phyloP scores from a whole-genome alignment of 768 basidiomycete genomes.

The Rhizopogon vesiculosus region DNA sequence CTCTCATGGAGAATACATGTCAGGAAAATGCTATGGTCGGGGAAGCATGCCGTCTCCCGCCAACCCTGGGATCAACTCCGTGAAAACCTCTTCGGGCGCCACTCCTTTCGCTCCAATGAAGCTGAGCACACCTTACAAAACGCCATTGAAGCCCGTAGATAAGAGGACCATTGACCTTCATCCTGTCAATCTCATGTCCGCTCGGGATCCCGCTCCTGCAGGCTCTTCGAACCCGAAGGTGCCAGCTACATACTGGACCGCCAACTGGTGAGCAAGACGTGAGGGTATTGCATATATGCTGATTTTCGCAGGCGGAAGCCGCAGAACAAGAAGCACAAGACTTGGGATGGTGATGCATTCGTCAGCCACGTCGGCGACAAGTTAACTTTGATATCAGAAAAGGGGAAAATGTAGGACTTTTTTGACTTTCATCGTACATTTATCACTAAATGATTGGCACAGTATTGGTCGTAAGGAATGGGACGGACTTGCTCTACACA shows the following conservation, averaged over 20 bases:
- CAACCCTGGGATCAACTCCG: slow-evolving; percentile 26
- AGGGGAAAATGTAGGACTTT: slow-evolving; percentile 60
- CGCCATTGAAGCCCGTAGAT: slow-evolving; percentile 10
- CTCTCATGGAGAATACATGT: slow-evolving; percentile 50
- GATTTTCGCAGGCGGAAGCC: slow-evolving; percentile 57
- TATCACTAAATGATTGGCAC: slow-evolving; percentile 6
- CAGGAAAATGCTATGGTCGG: slow-evolving; percentile 60
- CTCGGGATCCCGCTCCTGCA: slow-evolving; percentile 4
- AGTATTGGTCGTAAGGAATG: slow-evolving; percentile 62
- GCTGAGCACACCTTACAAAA: slow-evolving; percentile 15
- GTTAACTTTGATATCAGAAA: slow-evolving; percentile 61
- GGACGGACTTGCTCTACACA: slow-evolving; percentile 47
- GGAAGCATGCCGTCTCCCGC: slow-evolving; percentile 12
- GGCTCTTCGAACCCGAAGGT: slow-evolving; percentile 6
- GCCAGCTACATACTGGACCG: slow-evolving; percentile 52
- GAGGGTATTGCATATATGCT: slow-evolving; percentile 3
- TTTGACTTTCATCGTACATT: not conserved
- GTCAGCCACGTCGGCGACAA: slow-evolving; percentile 47
- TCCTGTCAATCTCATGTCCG: slow-evolving; percentile 32
- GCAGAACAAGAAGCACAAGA: slow-evolving; percentile 72
- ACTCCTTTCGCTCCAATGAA: slow-evolving; percentile 26
- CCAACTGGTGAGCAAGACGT: slow-evolving; percentile 50
- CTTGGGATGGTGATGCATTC: slow-evolving; percentile 81
- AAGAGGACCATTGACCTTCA: slow-evolving; percentile 33
- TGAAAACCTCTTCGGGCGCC: slow-evolving; percentile 1